Conservation (phyloP, 441 rosid genomes). For the Pelargonium fulgidum region DNA sequence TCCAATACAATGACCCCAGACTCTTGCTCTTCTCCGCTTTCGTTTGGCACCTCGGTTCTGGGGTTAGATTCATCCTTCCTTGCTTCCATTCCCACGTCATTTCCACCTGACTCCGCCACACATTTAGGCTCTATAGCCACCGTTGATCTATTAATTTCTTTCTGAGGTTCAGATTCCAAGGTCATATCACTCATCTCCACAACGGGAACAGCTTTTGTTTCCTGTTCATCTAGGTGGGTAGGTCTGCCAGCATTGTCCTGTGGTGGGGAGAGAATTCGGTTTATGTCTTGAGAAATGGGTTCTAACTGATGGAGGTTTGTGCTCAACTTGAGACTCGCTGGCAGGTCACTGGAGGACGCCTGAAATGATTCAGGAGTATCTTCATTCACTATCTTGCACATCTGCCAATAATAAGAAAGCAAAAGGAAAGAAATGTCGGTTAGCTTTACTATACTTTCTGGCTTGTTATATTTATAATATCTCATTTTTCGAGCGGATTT, state of each 20-base stretch:
- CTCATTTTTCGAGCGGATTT: not conserved
- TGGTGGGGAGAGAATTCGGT: slow-evolving; percentile 35
- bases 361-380: slow-evolving; percentile 41
- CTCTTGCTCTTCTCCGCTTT: slow-evolving; percentile 14
- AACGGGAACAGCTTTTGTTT: slow-evolving; percentile 2
- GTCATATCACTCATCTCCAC: slow-evolving; percentile 17
- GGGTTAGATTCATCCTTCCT: slow-evolving; percentile 17
- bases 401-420: slow-evolving; percentile 34
- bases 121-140: no score
- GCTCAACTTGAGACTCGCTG: slow-evolving; percentile 39
- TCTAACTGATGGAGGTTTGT: slow-evolving; percentile 46
- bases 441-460: no score
- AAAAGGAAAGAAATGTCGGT: slow-evolving; percentile 6
- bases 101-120: not conserved
- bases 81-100: slow-evolving; percentile 22
- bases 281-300: slow-evolving; percentile 32
- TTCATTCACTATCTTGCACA: slow-evolving; percentile 55
- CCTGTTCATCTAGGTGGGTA: slow-evolving; percentile 16
- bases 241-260: slow-evolving; percentile 16
- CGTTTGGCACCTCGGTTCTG: slow-evolving; percentile 17
- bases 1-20: slow-evolving; percentile 33
- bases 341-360: slow-evolving; percentile 33
- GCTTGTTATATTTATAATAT: no score
- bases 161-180: slow-evolving; percentile 9
- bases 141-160: not conserved